Conservation (phyloP, 2,329 filamentous ascomycete genomes). For the Aspergillus intermedius region DNA sequence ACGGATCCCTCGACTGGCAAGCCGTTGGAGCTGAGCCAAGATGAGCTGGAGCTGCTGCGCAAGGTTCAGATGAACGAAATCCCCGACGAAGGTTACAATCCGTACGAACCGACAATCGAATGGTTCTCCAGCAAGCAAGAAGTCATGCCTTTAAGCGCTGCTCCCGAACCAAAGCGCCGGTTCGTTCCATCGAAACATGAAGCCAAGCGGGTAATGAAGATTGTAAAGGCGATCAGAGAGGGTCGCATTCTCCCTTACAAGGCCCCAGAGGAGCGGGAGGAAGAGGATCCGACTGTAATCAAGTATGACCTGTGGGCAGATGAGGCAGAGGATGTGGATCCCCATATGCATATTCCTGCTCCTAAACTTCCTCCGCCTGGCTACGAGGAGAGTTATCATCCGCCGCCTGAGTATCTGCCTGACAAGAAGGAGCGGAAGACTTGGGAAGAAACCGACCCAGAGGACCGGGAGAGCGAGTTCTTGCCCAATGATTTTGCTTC, state of each 20-base stretch:
- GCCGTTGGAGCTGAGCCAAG: constrained; percentile 75
- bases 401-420: constrained; percentile 87
- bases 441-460: constrained; percentile 81
- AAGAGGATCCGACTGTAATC: constrained; percentile 63
- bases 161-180: constrained; percentile 89
- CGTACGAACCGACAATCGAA: constrained; percentile 87
- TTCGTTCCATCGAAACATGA: constrained; percentile 97
- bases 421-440: constrained; percentile 73
- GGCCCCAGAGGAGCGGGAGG: constrained; percentile 65
- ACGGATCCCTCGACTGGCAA: constrained; percentile 93
- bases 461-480: constrained; percentile 86
- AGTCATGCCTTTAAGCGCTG: constrained; percentile 88
- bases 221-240: constrained; percentile 91
- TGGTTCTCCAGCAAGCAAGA: constrained; percentile 90
- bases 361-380: constrained; percentile 89
- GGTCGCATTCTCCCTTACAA: constrained; percentile 89
- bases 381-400: constrained; percentile 95
- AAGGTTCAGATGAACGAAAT: constrained; percentile 85
- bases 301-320: constrained; percentile 94
- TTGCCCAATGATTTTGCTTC: constrained; percentile 76
- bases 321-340: constrained; percentile 72
- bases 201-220: constrained; percentile 91
- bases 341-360: constrained; percentile 90
- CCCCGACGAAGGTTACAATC: constrained; percentile 81
- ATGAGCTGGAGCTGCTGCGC: constrained; percentile 82